Base-by-base conservation (phyloP, 139 green algal genomes). In the Nannochloris sp. region DNA sequence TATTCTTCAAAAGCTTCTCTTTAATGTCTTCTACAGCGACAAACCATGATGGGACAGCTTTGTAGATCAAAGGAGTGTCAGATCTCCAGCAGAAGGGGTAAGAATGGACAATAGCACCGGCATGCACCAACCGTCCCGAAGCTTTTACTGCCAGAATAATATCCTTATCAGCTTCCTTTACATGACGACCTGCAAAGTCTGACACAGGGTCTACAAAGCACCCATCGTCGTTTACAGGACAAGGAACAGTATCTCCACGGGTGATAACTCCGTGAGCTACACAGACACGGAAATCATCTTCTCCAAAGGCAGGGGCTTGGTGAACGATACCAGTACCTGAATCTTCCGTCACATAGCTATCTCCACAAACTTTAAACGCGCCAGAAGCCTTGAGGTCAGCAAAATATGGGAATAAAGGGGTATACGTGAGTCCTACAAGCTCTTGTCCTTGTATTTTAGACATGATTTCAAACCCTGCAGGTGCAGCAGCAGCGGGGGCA, bases 61-160 rank as follows among this genome's bases (percentile, higher is more conserved):
- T 82, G 82, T 96, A 95, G 66, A 96, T 91, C 56, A 96, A 82
- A 0, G 90, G 90, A 27, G 95, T 99, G 59, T 99, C 91, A 38
- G 88, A 96, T 33, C 95, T 85, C 95, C 94, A 99, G 87, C 95
- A 99, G 80, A 95, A 98, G 65, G 95, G 95, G 75, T 99, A 99
- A 30, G 78, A 90, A 76, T 97, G 91, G 32, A 85, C 70, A 53
- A 85, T 75, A 55, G 64, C 54, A 29, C 55, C 70, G 31, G 72
- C 56, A 37, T 92, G 81, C 34, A 99, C 82, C 36, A 99, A 76
- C 4, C 90, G 73, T 0, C 89, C 91, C 25, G 45, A 59, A 23
- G 59, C 77, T 76, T 96, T 97, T 61, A 97, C 75, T 7, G 60
- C 15, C 4, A 63, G 68, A 23, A 98, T 87, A 68, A 99, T 97